phyloP scores from a whole-genome alignment of 2,329 filamentous ascomycete species.

The Thelonectria olida region DNA sequence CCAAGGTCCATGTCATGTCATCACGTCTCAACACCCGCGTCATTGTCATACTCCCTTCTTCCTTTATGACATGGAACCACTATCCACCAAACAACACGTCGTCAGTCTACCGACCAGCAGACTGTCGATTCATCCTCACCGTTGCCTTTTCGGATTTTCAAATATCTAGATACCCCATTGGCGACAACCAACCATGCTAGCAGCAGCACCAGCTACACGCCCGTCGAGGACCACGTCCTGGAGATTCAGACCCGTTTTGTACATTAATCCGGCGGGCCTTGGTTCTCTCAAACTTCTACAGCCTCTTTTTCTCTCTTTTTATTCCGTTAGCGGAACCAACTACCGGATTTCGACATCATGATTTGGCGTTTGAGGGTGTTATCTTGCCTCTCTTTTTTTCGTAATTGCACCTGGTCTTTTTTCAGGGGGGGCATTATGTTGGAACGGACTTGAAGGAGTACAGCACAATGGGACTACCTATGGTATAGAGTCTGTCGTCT shows the following conservation, averaged over 20 bases:
- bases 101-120: not conserved
- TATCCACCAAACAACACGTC: not conserved
- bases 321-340: conserved; percentile 26
- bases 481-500: conserved; percentile 9
- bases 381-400: conserved; percentile 7
- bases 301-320: conserved; percentile 21
- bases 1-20: too few relatives aligned
- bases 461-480: conserved; percentile 28
- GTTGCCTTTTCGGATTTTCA: conserved; percentile 22
- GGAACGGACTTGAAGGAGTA: conserved; percentile 38
- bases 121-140: not conserved
- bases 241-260: conserved; percentile 23
- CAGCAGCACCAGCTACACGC: conserved; percentile 19
- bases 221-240: conserved; percentile 15
- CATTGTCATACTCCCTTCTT: not conserved
- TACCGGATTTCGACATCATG: conserved; percentile 37
- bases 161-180: conserved; percentile 31
- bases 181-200: conserved; percentile 20
- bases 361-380: conserved; percentile 42
- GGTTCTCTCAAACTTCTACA: conserved; percentile 4
- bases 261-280: conserved; percentile 24
- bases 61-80: conserved; percentile 2
- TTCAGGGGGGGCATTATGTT: conserved; percentile 25
- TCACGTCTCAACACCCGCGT: not conserved
- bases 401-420: conserved; percentile 4